These are phyloP conservation scores for Meripilus lineatus DNA, from an alignment of 1,284 basidiomycete genomes.

Conservation along the genomic window DNA sequence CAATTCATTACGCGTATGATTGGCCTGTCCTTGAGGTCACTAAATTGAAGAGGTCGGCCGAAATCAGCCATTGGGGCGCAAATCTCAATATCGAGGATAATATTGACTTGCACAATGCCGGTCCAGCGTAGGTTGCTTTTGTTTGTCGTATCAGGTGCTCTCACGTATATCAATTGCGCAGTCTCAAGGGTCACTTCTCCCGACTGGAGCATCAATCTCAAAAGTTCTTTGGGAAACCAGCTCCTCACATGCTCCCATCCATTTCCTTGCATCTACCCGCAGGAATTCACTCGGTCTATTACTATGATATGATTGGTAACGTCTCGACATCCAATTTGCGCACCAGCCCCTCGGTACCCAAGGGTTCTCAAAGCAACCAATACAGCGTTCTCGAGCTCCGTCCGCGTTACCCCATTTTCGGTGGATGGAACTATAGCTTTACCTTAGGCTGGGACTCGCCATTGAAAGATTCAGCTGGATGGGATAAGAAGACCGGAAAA, in stretches of 20 bases:
- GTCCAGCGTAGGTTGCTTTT: conserved; percentile 64
- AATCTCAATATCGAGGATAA: conserved; percentile 94
- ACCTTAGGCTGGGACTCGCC: conserved; percentile 91
- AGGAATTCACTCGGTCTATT: conserved; percentile 80
- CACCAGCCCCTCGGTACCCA: conserved; percentile 53
- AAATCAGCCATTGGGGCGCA: conserved; percentile 96
- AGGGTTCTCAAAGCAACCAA: conserved; percentile 46
- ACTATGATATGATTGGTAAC: conserved; percentile 90
- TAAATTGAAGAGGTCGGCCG: conserved; percentile 71
- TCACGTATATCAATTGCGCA: conserved; percentile 29
- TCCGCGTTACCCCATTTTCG: conserved; percentile 91
- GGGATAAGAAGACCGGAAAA: conserved; percentile 51
- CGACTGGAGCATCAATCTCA: conserved; percentile 84
- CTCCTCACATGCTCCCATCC: conserved; percentile 70
- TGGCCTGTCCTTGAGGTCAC: conserved; percentile 77
- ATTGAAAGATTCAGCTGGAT: conserved; percentile 67
- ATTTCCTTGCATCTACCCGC: conserved; percentile 77
- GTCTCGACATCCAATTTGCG: conserved; percentile 93
- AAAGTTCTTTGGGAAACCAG: conserved; percentile 55
- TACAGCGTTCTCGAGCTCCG: conserved; percentile 73
- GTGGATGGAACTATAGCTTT: conserved; percentile 98
- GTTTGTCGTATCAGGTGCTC: not conserved
- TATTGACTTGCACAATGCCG: conserved; percentile 81
- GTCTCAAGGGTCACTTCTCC: conserved; percentile 94
- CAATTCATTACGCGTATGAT: conserved; percentile 79